Base-by-base conservation (phyloP, 2,329 filamentous ascomycete genomes). In the Epicoccum sorghinum region DNA sequence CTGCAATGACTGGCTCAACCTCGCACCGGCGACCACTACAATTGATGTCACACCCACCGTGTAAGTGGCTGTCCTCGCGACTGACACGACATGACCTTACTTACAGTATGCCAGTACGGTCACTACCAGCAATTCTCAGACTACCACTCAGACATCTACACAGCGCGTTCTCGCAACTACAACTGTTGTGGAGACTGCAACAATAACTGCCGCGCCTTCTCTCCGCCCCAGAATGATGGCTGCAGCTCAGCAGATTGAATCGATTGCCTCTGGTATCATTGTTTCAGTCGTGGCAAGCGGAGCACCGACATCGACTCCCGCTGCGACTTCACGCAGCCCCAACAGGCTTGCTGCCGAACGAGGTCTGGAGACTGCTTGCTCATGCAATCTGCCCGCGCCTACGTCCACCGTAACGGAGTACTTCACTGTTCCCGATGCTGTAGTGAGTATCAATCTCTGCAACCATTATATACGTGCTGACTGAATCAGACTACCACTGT, bases 1-100 rank as follows among this genome's bases (percentile, higher is more conserved):
- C 43, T 72, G 69, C 52, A 70, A 71, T 40, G 62, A 58, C 44
- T 66, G 61, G 60, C 59, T 73, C 32, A 64, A 55, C n/a, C 61
- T 71, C 4, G 47, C 48, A 7, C 65, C 69, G 23, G 54, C 66
- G 10, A 70, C 67, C 22, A 45, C 47, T 8, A 54, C 58, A 8
- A 45, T 60, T 5, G 64, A 68, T 10, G 48, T 56, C 22, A 71
- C 66, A 9, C 63, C 64, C 1, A 67, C 62, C 10, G 42, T 64
- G 70, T 73, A 61, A 55, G 61, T 36, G 14, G 23, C n/a, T 14
- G 18, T 29, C 4, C 27, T 29, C 9, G 27, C 7, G 3, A 24
- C 32, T n/a, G 39, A 27, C 7, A n/a, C 3, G 12, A 27, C 4
- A 22, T 12, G 7, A 5, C 30, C 30, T 3, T n/a, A 22, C 18